A percentile compares a stretch with the other conserved stretches of the same genome.
Conservation (phyloP, 2,329 filamentous ascomycete species). For the Cladophialophora chaetospira region DNA sequence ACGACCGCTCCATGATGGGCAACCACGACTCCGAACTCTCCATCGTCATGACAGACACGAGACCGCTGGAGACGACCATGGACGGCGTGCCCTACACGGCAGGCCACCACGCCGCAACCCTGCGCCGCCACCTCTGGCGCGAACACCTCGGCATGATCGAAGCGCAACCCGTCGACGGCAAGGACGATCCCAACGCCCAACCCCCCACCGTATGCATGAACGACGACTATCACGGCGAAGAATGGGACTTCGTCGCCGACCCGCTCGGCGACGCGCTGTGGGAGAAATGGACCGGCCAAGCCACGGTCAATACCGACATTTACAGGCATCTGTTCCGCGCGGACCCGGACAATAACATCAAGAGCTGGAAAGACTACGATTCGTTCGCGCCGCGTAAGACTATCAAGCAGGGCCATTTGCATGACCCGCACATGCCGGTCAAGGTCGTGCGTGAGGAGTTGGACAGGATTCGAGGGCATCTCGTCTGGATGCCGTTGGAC, state of each 20-base stretch:
- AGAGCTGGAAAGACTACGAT: constrained; percentile 88
- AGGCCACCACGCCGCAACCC: constrained; percentile 73
- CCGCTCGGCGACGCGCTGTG: constrained; percentile 70
- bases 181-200: constrained; percentile 71
- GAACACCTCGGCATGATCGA: constrained; percentile 87
- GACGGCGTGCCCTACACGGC: constrained; percentile 71
- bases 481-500: constrained; percentile 93
- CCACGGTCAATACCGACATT: constrained; percentile 74
- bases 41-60: constrained; percentile 80
- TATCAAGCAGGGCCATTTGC: constrained; percentile 82
- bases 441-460: constrained; percentile 74
- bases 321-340: constrained; percentile 81
- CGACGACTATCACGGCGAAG: constrained; percentile 68
- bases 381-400: constrained; percentile 68
- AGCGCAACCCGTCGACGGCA: constrained; percentile 68
- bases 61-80: constrained; percentile 71
- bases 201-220: constrained; percentile 73
- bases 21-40: constrained; percentile 86
- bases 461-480: constrained; percentile 78
- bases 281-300: constrained; percentile 71
- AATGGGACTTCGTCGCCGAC: constrained; percentile 71
- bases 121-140: constrained; percentile 83
- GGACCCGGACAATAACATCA: constrained; percentile 87
- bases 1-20: constrained; percentile 75
- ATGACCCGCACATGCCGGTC: constrained; percentile 73